phyloP scores from a whole-genome alignment of 2,329 filamentous ascomycete genomes.

The Ophiostoma sp. region DNA sequence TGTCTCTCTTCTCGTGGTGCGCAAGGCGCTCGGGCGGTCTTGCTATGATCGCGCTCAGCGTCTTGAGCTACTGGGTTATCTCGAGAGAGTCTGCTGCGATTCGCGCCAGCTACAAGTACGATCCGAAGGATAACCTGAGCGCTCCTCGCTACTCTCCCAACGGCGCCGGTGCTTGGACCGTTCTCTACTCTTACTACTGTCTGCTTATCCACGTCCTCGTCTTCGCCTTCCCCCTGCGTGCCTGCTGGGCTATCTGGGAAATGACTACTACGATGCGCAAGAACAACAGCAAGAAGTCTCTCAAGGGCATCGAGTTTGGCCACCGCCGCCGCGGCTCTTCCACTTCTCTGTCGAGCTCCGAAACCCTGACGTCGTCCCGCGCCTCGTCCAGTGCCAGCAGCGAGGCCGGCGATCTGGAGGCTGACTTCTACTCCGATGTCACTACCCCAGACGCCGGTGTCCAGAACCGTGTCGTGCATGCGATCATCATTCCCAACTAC shows the following conservation, averaged over 20 bases:
- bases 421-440: constrained; percentile 34
- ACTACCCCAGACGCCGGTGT: constrained; percentile 38
- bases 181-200: constrained; percentile 59
- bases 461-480: constrained; percentile 52
- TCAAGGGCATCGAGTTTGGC: constrained; percentile 44
- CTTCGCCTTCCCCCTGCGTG: constrained; percentile 56
- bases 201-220: constrained; percentile 60
- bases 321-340: constrained; percentile 48
- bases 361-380: constrained; percentile 47
- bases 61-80: constrained; percentile 52
- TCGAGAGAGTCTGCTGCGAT: constrained; percentile 44
- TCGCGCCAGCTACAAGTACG: constrained; percentile 41
- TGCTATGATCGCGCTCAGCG: constrained; percentile 46
- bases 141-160: constrained; percentile 34
- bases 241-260: constrained; percentile 56
- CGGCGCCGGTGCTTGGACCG: constrained; percentile 47
- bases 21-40: constrained; percentile 50
- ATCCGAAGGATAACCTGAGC: constrained; percentile 38
- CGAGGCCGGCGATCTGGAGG: constrained; percentile 48
- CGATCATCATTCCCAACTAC: constrained; percentile 67
- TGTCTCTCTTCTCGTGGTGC: constrained; percentile 52
- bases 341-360: constrained; percentile 51
- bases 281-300: constrained; percentile 40
- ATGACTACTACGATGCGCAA: constrained; percentile 48
- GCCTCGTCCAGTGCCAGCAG: constrained; percentile 45